A percentile compares a stretch with the other conserved stretches of the same genome.
These are phyloP conservation scores for Penicillium sp. DNA, from an alignment of 2,329 filamentous ascomycete genomes.

Conservation along the genomic window DNA sequence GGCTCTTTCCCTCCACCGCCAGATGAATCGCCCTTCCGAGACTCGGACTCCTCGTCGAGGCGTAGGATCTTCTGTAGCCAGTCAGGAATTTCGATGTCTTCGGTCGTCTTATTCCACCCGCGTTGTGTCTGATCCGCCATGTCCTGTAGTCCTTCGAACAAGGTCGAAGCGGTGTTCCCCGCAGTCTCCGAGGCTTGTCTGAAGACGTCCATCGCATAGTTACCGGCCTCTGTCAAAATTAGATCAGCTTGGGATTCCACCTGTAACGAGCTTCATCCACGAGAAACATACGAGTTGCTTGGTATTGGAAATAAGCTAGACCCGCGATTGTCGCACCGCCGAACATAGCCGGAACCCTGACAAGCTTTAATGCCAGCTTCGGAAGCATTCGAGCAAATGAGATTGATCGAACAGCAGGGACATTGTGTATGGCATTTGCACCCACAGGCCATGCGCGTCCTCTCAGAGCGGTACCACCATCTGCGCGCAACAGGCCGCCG, in stretches of 20 bases:
- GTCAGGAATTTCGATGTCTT: slow-evolving; percentile 66
- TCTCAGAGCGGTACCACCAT: slow-evolving; percentile 60
- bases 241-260: neutral
- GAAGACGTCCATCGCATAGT: slow-evolving; percentile 73
- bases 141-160: slow-evolving; percentile 70
- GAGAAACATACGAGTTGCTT: slow-evolving; percentile 71
- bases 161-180: slow-evolving; percentile 61
- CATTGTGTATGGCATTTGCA: slow-evolving; percentile 77
- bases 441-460: slow-evolving; percentile 73
- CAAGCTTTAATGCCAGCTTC: slow-evolving; percentile 85
- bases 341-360: slow-evolving; percentile 83
- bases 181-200: slow-evolving; percentile 70
- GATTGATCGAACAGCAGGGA: slow-evolving; percentile 60
- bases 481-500: slow-evolving; percentile 65
- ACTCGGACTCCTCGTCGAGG: slow-evolving; percentile 59
- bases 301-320: slow-evolving; percentile 91
- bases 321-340: slow-evolving; percentile 84
- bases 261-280: neutral
- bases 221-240: slow-evolving; percentile 61
- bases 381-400: slow-evolving; percentile 72
- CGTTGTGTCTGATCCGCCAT: slow-evolving; percentile 74
- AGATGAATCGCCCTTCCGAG: slow-evolving; percentile 42
- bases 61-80: slow-evolving; percentile 76
- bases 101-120: slow-evolving; percentile 82
- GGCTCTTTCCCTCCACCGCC: slow-evolving; percentile 48